Conservation (phyloP, 2,329 filamentous ascomycete species). For the Pseudogymnoascus sp. region DNA sequence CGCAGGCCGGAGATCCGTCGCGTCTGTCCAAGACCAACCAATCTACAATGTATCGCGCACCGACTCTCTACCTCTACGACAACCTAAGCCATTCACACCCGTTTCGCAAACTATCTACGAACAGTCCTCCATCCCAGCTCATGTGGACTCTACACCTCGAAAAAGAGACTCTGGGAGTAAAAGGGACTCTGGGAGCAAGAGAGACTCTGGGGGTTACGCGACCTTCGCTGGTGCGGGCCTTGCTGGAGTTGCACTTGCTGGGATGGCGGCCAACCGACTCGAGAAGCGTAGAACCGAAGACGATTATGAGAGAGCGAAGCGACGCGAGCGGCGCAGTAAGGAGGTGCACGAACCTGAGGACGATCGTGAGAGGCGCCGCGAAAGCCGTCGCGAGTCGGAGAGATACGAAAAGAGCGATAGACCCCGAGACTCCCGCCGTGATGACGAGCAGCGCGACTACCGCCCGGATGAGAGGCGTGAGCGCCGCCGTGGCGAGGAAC, state of each 20-base stretch:
- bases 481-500: conserved; percentile 21
- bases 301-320: conserved; percentile 27
- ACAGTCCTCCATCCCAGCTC: conserved; percentile 24
- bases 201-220: conserved; percentile 26
- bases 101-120: conserved; percentile 65
- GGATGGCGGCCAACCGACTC: conserved; percentile 36
- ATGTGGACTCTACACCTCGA: conserved; percentile 6
- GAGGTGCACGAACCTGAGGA: background rate
- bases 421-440: conserved; percentile 14
- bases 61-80: conserved; percentile 66
- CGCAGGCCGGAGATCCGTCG: conserved; percentile 45
- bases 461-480: conserved; percentile 16
- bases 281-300: conserved; percentile 28
- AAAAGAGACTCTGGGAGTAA: conserved; percentile 7
- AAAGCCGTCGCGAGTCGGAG: background rate
- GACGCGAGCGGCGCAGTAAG: conserved; percentile 29
- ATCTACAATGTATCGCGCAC: conserved; percentile 33
- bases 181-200: background rate
- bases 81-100: conserved; percentile 73
- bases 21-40: conserved; percentile 38
- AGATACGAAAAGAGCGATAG: conserved; percentile 9
- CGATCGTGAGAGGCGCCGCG: background rate
- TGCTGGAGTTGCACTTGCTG: conserved; percentile 42
- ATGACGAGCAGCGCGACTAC: conserved; percentile 18
- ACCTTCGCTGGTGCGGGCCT: conserved; percentile 26